A percentile compares a stretch with the other conserved stretches of the same genome.
Conservation (phyloP, 345 rosid species). For the Hibiscus tridactylites region DNA sequence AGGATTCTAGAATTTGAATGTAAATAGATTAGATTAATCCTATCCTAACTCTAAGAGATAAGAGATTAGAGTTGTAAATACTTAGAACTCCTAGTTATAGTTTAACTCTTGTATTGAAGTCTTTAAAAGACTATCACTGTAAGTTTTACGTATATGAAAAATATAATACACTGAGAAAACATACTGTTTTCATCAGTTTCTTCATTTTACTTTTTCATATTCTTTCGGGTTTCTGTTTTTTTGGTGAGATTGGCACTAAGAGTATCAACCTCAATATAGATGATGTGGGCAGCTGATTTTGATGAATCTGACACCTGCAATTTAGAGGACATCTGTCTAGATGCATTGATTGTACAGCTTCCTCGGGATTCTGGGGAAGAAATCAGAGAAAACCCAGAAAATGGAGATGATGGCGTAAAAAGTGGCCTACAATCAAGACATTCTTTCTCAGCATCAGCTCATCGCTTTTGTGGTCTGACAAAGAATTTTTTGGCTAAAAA, state of each 20-base stretch:
- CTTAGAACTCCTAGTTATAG: no score
- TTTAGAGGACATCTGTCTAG: slow-evolving; percentile 63
- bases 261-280: slow-evolving; percentile 35
- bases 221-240: background rate
- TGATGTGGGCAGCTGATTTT: slow-evolving; percentile 99
- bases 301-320: slow-evolving; percentile 46
- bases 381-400: slow-evolving; percentile 31
- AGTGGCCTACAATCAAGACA: slow-evolving; percentile 33
- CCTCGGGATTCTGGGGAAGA: slow-evolving; percentile 40
- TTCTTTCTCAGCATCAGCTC: slow-evolving; percentile 29
- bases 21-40: no score
- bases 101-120: no score
- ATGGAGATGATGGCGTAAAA: slow-evolving; percentile 28
- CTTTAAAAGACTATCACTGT: no score
- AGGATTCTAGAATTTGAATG: no score
- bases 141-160: no score
- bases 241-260: background rate
- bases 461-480: slow-evolving; percentile 72
- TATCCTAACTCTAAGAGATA: no score
- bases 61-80: no score
- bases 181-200: no score
- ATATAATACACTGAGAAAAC: no score
- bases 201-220: background rate
- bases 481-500: slow-evolving; percentile 60
- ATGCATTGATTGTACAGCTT: slow-evolving; percentile 55